phyloP scores from a whole-genome alignment of 768 basidiomycete genomes.

The Pulveroboletus sp. region DNA sequence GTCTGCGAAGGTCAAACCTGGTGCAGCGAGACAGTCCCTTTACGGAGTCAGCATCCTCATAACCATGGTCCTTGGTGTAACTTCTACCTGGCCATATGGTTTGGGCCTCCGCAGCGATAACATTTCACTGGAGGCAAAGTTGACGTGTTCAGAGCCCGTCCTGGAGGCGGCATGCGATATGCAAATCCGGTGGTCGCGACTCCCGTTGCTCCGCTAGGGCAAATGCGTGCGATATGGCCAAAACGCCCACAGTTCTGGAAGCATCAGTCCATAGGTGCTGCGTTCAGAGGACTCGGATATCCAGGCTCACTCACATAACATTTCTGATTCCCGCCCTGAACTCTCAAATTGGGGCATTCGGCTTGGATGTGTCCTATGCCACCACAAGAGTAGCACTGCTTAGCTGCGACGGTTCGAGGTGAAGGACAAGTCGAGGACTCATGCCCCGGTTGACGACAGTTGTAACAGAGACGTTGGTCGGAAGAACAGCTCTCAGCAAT shows the following conservation, averaged over 20 bases:
- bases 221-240: constrained; percentile 78
- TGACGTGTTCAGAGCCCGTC: constrained; percentile 70
- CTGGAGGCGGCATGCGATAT: constrained; percentile 68
- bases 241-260: constrained; percentile 72
- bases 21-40: constrained; percentile 80
- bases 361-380: constrained; percentile 90
- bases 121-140: constrained; percentile 82
- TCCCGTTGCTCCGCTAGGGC: constrained; percentile 48
- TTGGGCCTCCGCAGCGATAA: constrained; percentile 84
- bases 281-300: background rate
- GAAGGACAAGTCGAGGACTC: constrained; percentile 86
- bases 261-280: constrained; percentile 5
- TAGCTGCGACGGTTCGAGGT: constrained; percentile 76
- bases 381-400: constrained; percentile 92
- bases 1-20: constrained; percentile 49
- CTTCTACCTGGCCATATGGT: constrained; percentile 75
- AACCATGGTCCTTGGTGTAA: background rate
- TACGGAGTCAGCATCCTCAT: constrained; percentile 3
- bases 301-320: constrained; percentile 63
- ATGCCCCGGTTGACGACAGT: constrained; percentile 92
- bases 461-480: constrained; percentile 88
- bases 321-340: constrained; percentile 67
- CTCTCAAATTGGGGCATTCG: constrained; percentile 77
- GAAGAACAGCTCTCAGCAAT: constrained; percentile 91
- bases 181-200: constrained; percentile 47